Evolutionary conservation across 148 eudicot genomes (phyloP), one percentile per base, ranked within the genome.

Genomic region (Beta vulgaris): DNA sequence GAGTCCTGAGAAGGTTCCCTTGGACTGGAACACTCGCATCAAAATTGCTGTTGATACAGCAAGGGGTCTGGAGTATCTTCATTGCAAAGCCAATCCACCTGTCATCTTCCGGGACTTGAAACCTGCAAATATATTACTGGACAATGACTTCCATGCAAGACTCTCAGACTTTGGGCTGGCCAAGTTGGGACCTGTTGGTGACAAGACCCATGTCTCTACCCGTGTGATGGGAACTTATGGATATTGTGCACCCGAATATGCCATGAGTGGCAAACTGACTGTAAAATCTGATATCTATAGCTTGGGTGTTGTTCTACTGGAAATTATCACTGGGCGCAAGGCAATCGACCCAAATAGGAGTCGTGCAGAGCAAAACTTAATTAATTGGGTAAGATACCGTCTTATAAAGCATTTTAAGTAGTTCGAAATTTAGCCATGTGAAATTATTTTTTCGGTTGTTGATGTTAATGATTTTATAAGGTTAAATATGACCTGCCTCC

Each of bases 81-180:
- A 90, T 32, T 82, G 89, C 84, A 69, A 69, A 79, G 86, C 90
- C 61, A 83, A 86, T 67, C 96, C 96, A 35, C 90, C 96, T 28
- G 86, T 90, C 64, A 90, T 90, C 74, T 88, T 83, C 51, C 88
- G 94, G 37, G 94, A 90, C 77, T 67, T 90, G 64, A 90, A 90
- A 78, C 77, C 96, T 23, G 89, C 91, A 74, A 90, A 90, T 68
- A 90, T 90, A 79, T 82, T 90, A 73, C 81, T 90, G 79, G 92
- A 88, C 78, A 78, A 78, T 25, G 92, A 88, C 60, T 90, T 88
- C 78, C 74, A 87, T 62, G 84, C 87, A 26, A 90, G 86, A 74
- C 88, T 90, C 51, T 87, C 96, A 39, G 96, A 90, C 76, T 90
- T 90, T 75, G 96, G 95, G 66, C 89, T 90, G 32, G 92, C 96